phyloP scores from a whole-genome alignment of 2,329 filamentous ascomycete species.

The Neonectria hederae region DNA sequence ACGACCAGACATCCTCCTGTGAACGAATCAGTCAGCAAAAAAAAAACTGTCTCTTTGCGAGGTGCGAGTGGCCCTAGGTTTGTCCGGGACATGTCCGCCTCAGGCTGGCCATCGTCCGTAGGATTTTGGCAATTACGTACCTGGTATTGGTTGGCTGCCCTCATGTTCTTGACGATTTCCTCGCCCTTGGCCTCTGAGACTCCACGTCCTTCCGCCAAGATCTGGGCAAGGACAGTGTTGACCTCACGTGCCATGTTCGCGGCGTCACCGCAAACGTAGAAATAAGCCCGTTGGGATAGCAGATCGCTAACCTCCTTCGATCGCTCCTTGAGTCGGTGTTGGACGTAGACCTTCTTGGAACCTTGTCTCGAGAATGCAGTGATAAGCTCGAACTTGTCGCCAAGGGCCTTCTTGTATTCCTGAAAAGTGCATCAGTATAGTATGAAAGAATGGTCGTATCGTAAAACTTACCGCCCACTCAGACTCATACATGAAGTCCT shows the following conservation, averaged over 20 bases:
- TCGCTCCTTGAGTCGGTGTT: conserved; percentile 87
- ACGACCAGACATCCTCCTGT: conserved; percentile 79
- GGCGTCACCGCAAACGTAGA: conserved; percentile 98
- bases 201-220: conserved; percentile 84
- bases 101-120: background rate
- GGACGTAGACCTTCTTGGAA: conserved; percentile 92
- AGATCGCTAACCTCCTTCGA: conserved; percentile 88
- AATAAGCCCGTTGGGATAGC: conserved; percentile 86
- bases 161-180: conserved; percentile 97
- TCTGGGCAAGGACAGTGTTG: conserved; percentile 85
- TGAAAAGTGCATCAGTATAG: conserved; percentile 52
- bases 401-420: conserved; percentile 84
- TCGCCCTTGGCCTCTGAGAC: conserved; percentile 88
- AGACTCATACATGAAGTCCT: conserved; percentile 91
- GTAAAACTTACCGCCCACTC: conserved; percentile 84
- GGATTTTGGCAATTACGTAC: conserved; percentile 57
- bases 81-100: conserved; percentile 1
- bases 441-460: background rate
- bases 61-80: background rate
- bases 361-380: conserved; percentile 95
- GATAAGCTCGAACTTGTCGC: conserved; percentile 89
- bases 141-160: conserved; percentile 94
- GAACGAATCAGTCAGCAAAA: conserved; percentile 30
- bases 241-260: conserved; percentile 97
- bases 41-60: conserved; percentile 2